A percentile compares a stretch with the other conserved stretches of the same genome.
phyloP scores from a whole-genome alignment of 2,329 filamentous ascomycete genomes.

The Phoma sp. region DNA sequence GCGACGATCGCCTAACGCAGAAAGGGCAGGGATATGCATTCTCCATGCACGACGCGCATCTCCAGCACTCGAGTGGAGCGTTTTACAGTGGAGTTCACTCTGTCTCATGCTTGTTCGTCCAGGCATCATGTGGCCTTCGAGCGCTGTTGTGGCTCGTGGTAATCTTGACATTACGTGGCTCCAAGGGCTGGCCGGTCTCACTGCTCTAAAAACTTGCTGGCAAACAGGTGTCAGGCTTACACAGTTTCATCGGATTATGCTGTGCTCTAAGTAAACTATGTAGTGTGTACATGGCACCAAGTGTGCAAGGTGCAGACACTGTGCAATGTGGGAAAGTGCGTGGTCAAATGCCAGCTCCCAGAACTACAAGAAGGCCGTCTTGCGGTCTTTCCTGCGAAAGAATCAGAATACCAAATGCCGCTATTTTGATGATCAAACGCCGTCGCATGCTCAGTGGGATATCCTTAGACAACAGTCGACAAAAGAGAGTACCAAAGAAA shows the following conservation, averaged over 20 bases:
- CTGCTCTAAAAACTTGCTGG: too few relatives aligned
- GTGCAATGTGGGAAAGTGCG: conserved; percentile 14
- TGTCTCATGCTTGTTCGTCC: background rate
- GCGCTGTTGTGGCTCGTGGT: background rate
- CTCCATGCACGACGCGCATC: conserved; percentile 9
- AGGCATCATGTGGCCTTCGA: background rate
- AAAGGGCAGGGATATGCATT: conserved; percentile 25
- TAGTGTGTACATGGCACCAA: background rate
- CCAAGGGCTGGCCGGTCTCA: too few relatives aligned
- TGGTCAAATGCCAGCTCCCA: conserved; percentile 18
- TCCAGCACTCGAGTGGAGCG: conserved; percentile 1
- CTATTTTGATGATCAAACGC: conserved; percentile 29
- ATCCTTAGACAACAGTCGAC: conserved; percentile 22
- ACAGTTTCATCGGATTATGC: background rate
- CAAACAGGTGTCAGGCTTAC: background rate
- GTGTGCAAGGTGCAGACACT: background rate
- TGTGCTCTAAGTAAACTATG: background rate
- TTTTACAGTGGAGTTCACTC: background rate
- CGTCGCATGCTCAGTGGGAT: conserved; percentile 33
- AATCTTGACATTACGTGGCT: too few relatives aligned
- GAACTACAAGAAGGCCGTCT: background rate
- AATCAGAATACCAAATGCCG: conserved; percentile 9
- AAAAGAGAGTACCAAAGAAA: conserved; percentile 18
- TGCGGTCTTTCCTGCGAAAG: conserved; percentile 2
- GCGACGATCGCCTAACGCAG: conserved; percentile 29